Percentiles rank a stretch among this genome's conserved stretches.
Conservation (phyloP, 2,329 filamentous ascomycete species). For the Fusarium sp. region DNA sequence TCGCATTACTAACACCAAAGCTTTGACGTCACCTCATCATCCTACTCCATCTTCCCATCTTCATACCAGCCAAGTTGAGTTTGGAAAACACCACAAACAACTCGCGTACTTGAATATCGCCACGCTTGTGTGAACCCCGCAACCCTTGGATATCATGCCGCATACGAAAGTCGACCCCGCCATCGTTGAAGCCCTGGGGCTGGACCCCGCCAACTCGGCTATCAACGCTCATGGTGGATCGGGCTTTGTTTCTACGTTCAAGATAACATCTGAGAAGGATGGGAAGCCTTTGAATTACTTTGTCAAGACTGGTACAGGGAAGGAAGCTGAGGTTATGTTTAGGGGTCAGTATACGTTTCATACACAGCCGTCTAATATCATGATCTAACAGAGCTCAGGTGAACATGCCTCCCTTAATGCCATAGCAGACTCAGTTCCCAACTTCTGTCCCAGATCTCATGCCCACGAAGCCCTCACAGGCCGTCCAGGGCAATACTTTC, state of each 20-base stretch:
- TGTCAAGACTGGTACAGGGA: constrained; percentile 73
- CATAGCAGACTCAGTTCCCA: constrained; percentile 75
- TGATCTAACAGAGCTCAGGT: constrained; percentile 55
- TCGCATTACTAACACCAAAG: constrained; percentile 34
- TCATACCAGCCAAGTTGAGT: background rate
- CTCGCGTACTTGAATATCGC: background rate
- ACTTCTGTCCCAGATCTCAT: constrained; percentile 78
- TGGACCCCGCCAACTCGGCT: constrained; percentile 69
- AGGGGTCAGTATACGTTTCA: constrained; percentile 56
- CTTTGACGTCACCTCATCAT: constrained; percentile 45
- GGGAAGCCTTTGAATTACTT: constrained; percentile 69
- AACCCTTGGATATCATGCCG: constrained; percentile 4
- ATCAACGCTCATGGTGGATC: constrained; percentile 72
- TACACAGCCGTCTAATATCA: background rate
- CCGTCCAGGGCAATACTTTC: constrained; percentile 62
- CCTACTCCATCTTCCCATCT: constrained; percentile 10
- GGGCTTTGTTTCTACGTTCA: constrained; percentile 74
- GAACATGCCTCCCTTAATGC: constrained; percentile 87
- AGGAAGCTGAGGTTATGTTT: constrained; percentile 74
- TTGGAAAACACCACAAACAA: background rate
- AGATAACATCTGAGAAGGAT: constrained; percentile 57
- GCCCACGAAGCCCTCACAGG: constrained; percentile 71
- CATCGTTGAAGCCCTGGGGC: constrained; percentile 52
- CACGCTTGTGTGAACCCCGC: background rate
- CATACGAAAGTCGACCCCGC: constrained; percentile 23